Evolutionary conservation across 78 protist species (phyloP).

Genomic region (Capsaspora owczarzaki): DNA sequence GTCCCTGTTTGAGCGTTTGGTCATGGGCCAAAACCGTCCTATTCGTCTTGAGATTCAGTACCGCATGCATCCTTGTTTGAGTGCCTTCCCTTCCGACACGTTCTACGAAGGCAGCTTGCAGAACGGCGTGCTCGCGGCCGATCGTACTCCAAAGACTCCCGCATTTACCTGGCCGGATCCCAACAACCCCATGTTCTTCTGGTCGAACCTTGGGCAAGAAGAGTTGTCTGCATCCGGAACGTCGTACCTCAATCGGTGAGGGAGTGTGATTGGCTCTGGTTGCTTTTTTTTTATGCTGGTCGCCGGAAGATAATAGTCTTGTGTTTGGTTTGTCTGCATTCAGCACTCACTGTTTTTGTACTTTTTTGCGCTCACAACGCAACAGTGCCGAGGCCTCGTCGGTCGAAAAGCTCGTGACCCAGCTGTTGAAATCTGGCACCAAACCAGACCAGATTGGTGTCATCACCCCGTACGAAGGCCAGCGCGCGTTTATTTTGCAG

Average conservation of each 20-base stretch:
- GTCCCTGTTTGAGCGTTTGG: conserved; percentile 96
- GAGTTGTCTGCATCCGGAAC: conserved; percentile 93
- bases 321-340: neutral
- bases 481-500: conserved; percentile 87
- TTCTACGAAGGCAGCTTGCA: conserved; percentile 99
- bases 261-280: neutral
- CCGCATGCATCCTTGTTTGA: conserved; percentile 99
- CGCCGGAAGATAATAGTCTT: neutral
- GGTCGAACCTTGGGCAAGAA: conserved; percentile 82
- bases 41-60: conserved; percentile 96
- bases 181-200: conserved; percentile 91
- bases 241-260: conserved; percentile 89
- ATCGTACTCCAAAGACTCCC: neutral
- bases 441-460: conserved; percentile 94
- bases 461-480: conserved; percentile 99
- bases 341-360: neutral
- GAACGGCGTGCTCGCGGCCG: conserved; percentile 82
- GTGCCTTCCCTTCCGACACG: conserved; percentile 90
- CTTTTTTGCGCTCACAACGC: neutral
- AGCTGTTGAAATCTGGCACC: conserved; percentile 74
- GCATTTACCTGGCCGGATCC: conserved; percentile 91
- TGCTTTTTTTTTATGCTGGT: neutral
- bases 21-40: conserved; percentile 84
- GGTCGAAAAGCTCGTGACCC: conserved; percentile 85
- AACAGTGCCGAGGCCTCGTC: conserved; percentile 86